These are phyloP conservation scores for Citrus hindsii DNA, from an alignment of 345 rosid genomes.

Conservation along the genomic window DNA sequence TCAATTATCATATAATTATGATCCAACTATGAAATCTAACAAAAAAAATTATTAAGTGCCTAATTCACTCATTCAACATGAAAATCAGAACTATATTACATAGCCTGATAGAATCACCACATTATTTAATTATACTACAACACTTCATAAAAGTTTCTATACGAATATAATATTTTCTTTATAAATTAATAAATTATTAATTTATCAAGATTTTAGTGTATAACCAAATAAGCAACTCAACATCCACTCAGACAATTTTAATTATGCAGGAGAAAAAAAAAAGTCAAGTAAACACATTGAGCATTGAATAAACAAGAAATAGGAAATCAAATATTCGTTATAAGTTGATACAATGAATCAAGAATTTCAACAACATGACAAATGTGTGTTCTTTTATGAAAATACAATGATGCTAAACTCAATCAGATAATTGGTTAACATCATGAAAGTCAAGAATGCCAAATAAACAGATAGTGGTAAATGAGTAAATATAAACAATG, in stretches of 20 bases:
- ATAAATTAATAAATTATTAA: no score
- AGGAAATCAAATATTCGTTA: background rate
- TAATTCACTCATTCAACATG: no score
- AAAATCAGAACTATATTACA: no score
- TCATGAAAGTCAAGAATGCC: constrained; percentile 14
- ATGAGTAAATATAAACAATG: background rate
- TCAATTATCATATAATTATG: no score
- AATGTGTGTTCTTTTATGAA: background rate
- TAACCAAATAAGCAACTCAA: background rate
- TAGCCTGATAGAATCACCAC: no score
- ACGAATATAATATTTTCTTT: no score
- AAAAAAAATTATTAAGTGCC: no score
- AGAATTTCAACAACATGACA: constrained; percentile 9
- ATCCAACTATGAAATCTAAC: no score
- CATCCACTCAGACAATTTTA: background rate
- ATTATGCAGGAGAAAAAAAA: background rate
- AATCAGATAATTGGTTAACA: constrained; percentile 15
- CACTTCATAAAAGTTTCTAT: no score
- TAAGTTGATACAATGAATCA: constrained; percentile 14
- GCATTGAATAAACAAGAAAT: background rate
- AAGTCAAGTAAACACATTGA: background rate
- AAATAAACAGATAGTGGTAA: constrained; percentile 1
- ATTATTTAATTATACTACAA: no score
- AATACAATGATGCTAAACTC: background rate
- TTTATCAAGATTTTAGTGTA: no score